Evolutionary conservation across 2,329 filamentous ascomycete genomes (phyloP).

Genomic region (Colletotrichum neosansevieriae): DNA sequence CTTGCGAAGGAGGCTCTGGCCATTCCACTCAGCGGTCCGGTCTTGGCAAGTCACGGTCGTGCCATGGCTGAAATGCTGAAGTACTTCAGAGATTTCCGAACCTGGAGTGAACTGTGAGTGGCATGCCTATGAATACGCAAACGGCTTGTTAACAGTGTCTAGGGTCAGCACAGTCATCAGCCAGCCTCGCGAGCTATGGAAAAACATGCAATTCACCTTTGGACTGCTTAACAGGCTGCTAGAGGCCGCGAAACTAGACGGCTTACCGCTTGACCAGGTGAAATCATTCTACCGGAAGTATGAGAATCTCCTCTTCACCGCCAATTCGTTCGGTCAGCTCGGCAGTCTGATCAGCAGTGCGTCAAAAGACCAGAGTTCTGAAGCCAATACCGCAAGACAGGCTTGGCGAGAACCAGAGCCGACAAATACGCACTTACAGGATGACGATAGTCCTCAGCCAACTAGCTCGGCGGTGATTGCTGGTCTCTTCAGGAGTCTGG

Average conservation of each 20-base stretch:
- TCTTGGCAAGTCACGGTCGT: slow-evolving; percentile 31
- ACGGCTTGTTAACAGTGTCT: neutral
- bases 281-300: slow-evolving; percentile 13
- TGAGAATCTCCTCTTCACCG: neutral
- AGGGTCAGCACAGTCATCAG: slow-evolving; percentile 15
- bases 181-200: neutral
- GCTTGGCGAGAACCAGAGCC: slow-evolving; percentile 24
- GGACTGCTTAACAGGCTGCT: slow-evolving; percentile 32
- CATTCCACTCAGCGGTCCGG: neutral
- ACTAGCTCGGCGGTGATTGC: slow-evolving; percentile 21
- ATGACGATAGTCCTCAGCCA: neutral
- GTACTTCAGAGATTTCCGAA: slow-evolving; percentile 15
- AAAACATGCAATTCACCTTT: slow-evolving; percentile 15
- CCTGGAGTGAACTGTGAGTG: slow-evolving; percentile 22
- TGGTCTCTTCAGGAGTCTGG: slow-evolving; percentile 28
- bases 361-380: slow-evolving; percentile 9
- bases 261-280: slow-evolving; percentile 18
- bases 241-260: slow-evolving; percentile 10
- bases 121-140: too few species aligned
- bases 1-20: slow-evolving; percentile 8
- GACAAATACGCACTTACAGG: neutral
- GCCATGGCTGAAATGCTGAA: slow-evolving; percentile 22
- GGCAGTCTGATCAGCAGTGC: slow-evolving; percentile 16
- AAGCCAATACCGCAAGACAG: slow-evolving; percentile 29
- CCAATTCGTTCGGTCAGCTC: neutral